phyloP scores from a whole-genome alignment of 2,329 filamentous ascomycete genomes.

The Thelonectria discophora region DNA sequence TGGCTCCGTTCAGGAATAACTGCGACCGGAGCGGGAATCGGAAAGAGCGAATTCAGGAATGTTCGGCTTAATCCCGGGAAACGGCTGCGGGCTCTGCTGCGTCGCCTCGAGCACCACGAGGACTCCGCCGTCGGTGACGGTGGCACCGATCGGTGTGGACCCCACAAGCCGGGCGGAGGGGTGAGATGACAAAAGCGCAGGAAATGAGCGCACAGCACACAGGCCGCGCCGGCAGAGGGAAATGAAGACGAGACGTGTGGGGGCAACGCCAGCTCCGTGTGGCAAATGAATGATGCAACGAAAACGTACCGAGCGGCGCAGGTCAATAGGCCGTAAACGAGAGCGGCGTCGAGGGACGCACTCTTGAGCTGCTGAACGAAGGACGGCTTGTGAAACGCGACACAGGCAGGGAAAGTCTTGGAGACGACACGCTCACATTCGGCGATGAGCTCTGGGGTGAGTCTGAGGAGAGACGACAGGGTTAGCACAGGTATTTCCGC shows the following conservation, averaged over 20 bases:
- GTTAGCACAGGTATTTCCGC: conserved; percentile 36
- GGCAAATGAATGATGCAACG: conserved; percentile 28
- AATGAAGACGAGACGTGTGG: conserved; percentile 20
- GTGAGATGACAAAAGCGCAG: conserved; percentile 31
- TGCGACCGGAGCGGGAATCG: conserved; percentile 21
- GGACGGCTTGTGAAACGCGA: conserved; percentile 70
- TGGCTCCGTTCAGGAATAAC: conserved; percentile 13
- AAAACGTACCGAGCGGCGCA: conserved; percentile 64
- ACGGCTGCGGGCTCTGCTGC: conserved; percentile 20
- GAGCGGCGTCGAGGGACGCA: conserved; percentile 62
- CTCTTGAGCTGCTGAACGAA: conserved; percentile 69
- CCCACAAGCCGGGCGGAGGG: conserved; percentile 37
- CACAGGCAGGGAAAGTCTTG: conserved; percentile 68
- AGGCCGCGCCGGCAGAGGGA: conserved; percentile 16
- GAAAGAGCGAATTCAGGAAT: conserved; percentile 26
- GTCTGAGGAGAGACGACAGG: conserved; percentile 41
- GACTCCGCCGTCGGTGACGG: conserved; percentile 32
- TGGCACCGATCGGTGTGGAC: conserved; percentile 40
- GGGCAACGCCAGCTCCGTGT: conserved; percentile 6
- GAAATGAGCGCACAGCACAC: conserved; percentile 33
- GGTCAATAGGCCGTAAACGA: conserved; percentile 66
- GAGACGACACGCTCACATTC: conserved; percentile 69
- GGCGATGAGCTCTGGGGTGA: conserved; percentile 65
- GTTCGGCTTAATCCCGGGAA: conserved; percentile 37
- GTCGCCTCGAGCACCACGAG: neutral